Base-by-base conservation (phyloP, 768 basidiomycete species). In the Tulasnella sp. region DNA sequence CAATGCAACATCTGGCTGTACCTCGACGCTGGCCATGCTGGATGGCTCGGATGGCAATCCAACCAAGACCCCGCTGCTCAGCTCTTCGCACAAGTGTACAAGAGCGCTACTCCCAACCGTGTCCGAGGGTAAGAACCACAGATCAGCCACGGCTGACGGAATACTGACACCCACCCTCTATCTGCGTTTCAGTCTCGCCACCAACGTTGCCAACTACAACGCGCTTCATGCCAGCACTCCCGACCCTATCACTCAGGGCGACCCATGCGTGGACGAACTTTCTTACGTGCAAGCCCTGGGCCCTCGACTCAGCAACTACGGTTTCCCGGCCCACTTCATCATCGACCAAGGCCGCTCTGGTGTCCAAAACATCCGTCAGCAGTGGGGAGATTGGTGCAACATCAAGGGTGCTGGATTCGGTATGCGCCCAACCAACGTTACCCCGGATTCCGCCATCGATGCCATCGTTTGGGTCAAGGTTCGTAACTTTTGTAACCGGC, bases 371-470 rank as follows among this genome's bases (percentile, higher is more conserved):
- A 87, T 92, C 85, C 90, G 91, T 77, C 84, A 87, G 37, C 85
- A 86, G 82, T 92, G 91, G 91, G 91, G 91, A 82, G 90, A 92
- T 86, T 92, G 90, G 90, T 91, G 91, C 88, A 92, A 92, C 84
- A 89, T 92, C 83, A 89, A 89, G 83, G 88, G 88, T 83, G 89
- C 91, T 78, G 92, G 91, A 80, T 92, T 91, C 85, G 91, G 91
- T 79, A 89, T 86, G 72, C 90, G 87, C 78, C 91, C 91, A 42
- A 91, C 91, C 50, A 86, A 86, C 78, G 41, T 86, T 87, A 91
- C 91, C 28, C 89, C 89, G 46, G 88, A 88, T 72, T 84, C 87
- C 76, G 86, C 89, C 83, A 89, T 92, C 81, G 91, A 92, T 83
- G 86, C 91, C 72, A 89, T 92, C 83, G 90, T 91, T 80, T 92